These are phyloP conservation scores for Paecilomyces variotii DNA, from an alignment of 2,329 filamentous ascomycete species.

Conservation along the genomic window DNA sequence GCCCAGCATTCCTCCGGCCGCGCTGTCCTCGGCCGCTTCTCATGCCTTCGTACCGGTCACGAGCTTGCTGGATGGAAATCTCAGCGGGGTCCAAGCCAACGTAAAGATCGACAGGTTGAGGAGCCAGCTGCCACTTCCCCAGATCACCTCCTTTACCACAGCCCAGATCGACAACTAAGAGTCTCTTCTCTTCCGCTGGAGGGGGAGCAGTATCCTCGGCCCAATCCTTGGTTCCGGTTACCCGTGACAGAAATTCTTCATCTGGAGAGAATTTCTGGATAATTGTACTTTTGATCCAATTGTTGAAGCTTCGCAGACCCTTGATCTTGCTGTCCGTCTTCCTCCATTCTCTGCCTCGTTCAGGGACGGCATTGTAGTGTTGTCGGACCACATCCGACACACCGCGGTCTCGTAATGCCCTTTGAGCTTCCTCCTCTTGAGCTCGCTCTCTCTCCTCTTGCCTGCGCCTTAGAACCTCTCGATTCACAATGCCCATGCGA, in stretches of 20 bases:
- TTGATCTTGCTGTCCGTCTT: slow-evolving; percentile 93
- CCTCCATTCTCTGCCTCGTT: slow-evolving; percentile 89
- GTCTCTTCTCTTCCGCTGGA: slow-evolving; percentile 41
- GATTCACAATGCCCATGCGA: slow-evolving; percentile 30
- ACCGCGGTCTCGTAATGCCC: slow-evolving; percentile 41
- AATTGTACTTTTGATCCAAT: slow-evolving; percentile 96
- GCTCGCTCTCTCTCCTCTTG: slow-evolving; percentile 39
- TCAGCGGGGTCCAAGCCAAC: slow-evolving; percentile 92
- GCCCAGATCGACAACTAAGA: slow-evolving; percentile 85
- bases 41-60: slow-evolving; percentile 74
- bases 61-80: slow-evolving; percentile 82
- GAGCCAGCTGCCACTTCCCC: slow-evolving; percentile 90
- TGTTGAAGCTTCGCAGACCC: slow-evolving; percentile 89
- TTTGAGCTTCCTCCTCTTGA: slow-evolving; percentile 29
- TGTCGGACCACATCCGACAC: slow-evolving; percentile 81
- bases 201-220: slow-evolving; percentile 29
- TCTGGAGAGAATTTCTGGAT: slow-evolving; percentile 93
- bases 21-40: slow-evolving; percentile 45
- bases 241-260: slow-evolving; percentile 59
- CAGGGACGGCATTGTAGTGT: slow-evolving; percentile 93
- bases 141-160: slow-evolving; percentile 96
- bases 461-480: slow-evolving; percentile 32
- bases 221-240: slow-evolving; percentile 37
- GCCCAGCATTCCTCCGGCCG: slow-evolving; percentile 42
- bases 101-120: slow-evolving; percentile 85